Evolutionary conservation across 2,329 filamentous ascomycete genomes (phyloP).

Genomic region (Aspergillus sclerotialis): DNA sequence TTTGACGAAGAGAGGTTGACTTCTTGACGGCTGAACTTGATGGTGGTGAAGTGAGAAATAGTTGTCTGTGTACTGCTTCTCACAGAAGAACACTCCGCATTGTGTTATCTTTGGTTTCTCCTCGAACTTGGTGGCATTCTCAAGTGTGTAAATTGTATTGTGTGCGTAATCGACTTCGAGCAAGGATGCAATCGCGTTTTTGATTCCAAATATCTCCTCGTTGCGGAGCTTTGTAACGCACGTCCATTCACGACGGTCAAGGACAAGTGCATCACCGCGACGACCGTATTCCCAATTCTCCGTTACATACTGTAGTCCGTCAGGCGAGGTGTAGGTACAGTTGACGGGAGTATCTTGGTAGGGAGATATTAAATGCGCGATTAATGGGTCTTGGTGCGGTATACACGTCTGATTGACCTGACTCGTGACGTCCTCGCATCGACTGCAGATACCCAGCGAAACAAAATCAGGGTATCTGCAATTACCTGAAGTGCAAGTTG

Average conservation of each 20-base stretch:
- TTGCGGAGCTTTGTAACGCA: neutral
- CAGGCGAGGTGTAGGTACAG: conserved; percentile 4
- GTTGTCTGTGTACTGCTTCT: conserved; percentile 3
- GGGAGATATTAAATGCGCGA: no score
- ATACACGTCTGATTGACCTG: conserved; percentile 5
- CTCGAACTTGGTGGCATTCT: conserved; percentile 2
- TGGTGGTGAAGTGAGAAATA: neutral
- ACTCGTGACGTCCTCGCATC: conserved; percentile 10
- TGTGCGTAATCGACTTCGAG: neutral
- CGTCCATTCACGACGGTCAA: neutral
- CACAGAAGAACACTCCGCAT: conserved; percentile 7
- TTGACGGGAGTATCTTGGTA: neutral
- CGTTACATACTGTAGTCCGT: neutral
- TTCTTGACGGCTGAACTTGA: neutral
- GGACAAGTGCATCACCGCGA: neutral
- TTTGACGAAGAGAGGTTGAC: neutral
- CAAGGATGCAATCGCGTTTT: neutral
- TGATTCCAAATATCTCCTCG: neutral
- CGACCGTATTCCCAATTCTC: neutral
- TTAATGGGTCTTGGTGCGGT: neutral
- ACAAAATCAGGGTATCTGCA: conserved; percentile 10
- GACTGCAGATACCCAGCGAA: conserved; percentile 10
- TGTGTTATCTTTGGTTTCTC: conserved; percentile 6
- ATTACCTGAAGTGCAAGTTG: conserved; percentile 3
- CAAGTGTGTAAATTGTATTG: conserved; percentile 2